phyloP scores from a whole-genome alignment of 2,329 filamentous ascomycete genomes.

The Rachicladosporium sp. region DNA sequence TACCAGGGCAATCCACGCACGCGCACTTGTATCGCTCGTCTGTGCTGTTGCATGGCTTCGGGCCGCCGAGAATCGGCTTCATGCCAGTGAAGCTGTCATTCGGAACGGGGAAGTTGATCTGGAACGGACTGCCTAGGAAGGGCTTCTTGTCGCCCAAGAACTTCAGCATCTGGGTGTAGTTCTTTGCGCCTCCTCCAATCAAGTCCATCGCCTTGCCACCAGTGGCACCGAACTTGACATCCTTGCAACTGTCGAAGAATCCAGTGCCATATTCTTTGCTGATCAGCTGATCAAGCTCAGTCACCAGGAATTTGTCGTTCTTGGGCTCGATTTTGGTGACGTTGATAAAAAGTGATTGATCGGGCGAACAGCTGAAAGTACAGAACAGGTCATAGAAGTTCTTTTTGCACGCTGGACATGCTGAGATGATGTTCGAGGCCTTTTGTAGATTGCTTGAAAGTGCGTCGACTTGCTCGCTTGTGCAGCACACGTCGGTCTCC shows the following conservation, averaged over 20 bases:
- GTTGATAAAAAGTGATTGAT: conserved; percentile 92
- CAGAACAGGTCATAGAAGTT: conserved; percentile 99
- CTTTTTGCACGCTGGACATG: conserved; percentile 90
- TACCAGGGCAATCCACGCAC: conserved; percentile 80
- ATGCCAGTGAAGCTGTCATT: conserved; percentile 56
- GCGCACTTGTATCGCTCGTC: conserved; percentile 80
- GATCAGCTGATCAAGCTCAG: conserved; percentile 80
- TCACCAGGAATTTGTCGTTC: conserved; percentile 55
- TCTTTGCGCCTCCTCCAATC: conserved; percentile 87
- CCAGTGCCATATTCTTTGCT: conserved; percentile 71
- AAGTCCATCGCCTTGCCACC: conserved; percentile 94
- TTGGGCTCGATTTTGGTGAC: conserved; percentile 58
- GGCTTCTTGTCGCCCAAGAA: conserved; percentile 92
- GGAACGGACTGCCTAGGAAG: conserved; percentile 79
- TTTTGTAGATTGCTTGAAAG: conserved; percentile 76
- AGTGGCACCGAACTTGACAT: conserved; percentile 93
- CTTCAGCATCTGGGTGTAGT: conserved; percentile 75
- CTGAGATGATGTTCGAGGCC: conserved; percentile 77
- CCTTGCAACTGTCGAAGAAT: conserved; percentile 95
- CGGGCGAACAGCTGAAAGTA: conserved; percentile 93
- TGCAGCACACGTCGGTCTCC: conserved; percentile 74
- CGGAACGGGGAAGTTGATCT: conserved; percentile 80
- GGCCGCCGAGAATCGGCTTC: conserved; percentile 54
- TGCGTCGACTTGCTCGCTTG: conserved; percentile 64
- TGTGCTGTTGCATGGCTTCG: conserved; percentile 81